phyloP scores from a whole-genome alignment of 2,329 filamentous ascomycete species.

The Penicillium sp. region DNA sequence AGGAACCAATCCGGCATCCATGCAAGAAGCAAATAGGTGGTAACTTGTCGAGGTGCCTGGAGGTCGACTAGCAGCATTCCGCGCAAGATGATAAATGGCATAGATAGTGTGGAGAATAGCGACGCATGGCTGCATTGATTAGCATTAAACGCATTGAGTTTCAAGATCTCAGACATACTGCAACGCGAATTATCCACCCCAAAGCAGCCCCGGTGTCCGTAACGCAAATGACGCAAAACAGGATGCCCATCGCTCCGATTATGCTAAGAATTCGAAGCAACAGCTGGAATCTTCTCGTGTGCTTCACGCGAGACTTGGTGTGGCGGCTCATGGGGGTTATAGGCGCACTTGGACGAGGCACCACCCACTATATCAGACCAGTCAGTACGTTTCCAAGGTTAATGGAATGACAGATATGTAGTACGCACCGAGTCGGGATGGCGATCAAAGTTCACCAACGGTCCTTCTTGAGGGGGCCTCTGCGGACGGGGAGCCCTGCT shows the following conservation, averaged over 20 bases:
- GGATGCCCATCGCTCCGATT: slow-evolving; percentile 64
- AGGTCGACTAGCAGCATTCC: slow-evolving; percentile 66
- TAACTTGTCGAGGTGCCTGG: slow-evolving; percentile 82
- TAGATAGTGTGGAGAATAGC: slow-evolving; percentile 70
- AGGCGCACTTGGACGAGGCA: slow-evolving; percentile 60
- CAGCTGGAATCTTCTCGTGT: slow-evolving; percentile 66
- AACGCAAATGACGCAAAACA: slow-evolving; percentile 75
- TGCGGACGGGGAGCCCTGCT: slow-evolving; percentile 62
- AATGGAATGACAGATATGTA: not conserved
- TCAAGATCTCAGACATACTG: slow-evolving; percentile 52
- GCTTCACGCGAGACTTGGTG: slow-evolving; percentile 68
- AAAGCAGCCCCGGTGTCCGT: slow-evolving; percentile 61
- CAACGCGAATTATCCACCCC: slow-evolving; percentile 72
- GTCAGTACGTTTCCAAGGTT: not conserved
- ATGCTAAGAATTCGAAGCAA: slow-evolving; percentile 63
- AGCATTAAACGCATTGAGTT: not conserved
- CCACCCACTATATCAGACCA: slow-evolving; percentile 34
- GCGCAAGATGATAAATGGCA: slow-evolving; percentile 73
- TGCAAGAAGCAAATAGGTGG: slow-evolving; percentile 73
- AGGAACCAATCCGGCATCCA: slow-evolving; percentile 64
- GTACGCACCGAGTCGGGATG: slow-evolving; percentile 68
- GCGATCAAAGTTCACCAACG: slow-evolving; percentile 74
- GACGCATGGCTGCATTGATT: slow-evolving; percentile 62
- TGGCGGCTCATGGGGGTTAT: slow-evolving; percentile 64
- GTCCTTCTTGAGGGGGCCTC: slow-evolving; percentile 66